A percentile compares a stretch with the other conserved stretches of the same genome.
phyloP scores from a whole-genome alignment of 352 stramenopile species.

The Pilasporangium apinafurcum region DNA sequence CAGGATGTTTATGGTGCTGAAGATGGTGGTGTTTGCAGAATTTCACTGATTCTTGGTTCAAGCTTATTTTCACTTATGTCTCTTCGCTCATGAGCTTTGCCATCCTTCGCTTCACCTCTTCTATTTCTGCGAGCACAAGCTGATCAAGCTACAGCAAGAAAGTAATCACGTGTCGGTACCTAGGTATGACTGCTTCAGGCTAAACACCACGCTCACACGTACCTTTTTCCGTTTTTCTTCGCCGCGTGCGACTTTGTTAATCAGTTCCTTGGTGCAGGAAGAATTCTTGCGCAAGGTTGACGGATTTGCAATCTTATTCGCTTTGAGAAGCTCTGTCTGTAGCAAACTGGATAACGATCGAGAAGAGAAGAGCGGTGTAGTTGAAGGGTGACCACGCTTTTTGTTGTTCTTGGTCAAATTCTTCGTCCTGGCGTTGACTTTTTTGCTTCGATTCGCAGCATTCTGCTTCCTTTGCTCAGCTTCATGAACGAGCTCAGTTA shows the following conservation, averaged over 20 bases:
- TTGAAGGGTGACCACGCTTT: no score
- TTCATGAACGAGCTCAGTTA: constrained; percentile 23
- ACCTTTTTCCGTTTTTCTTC: constrained; percentile 67
- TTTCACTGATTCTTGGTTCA: constrained; percentile 1
- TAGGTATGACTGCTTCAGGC: no score
- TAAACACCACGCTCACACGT: neutral
- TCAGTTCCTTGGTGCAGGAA: constrained; percentile 20
- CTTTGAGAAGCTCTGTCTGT: no score
- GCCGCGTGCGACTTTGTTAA: constrained; percentile 32
- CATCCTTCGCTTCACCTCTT: constrained; percentile 61
- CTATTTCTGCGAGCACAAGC: constrained; percentile 51
- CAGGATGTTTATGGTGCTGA: no score
- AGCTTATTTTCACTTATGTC: constrained; percentile 5
- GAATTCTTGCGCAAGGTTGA: neutral
- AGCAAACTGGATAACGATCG: no score
- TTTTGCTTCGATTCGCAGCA: neutral
- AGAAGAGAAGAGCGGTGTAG: no score
- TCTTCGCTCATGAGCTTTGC: constrained; percentile 28
- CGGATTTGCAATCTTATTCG: no score
- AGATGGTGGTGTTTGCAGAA: neutral
- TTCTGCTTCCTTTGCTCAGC: constrained; percentile 21
- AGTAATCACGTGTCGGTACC: neutral
- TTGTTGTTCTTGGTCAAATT: no score
- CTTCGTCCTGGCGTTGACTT: no score
- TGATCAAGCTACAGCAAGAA: constrained; percentile 33